Evolutionary conservation across 371 early-diverging fungal species (phyloP), one percentile per base, ranked within the genome.

Genomic region (Mortierella sp.): DNA sequence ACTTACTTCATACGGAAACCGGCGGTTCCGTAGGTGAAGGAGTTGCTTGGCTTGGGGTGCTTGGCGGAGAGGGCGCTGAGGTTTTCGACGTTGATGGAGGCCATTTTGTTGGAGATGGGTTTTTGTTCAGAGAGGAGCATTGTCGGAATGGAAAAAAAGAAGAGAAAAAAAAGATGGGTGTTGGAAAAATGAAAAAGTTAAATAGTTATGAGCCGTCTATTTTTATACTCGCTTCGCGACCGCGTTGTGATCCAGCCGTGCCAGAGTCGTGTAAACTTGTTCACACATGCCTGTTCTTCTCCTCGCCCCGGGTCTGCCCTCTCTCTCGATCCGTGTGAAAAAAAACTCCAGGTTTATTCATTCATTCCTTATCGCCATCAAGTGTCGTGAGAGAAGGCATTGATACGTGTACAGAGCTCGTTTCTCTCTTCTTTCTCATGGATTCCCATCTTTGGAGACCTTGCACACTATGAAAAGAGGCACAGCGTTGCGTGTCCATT

Each of bases 1-100:
- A 87, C 90, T 88, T 91, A 94, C 95, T 91, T 92, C 89, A 95
- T 96, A 80, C 99, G 95, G 93, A 99, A 98, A 53, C 99, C 99
- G 34, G 99, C 99, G 3, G 99, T 99, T 79, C 99, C 99, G 88
- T 99, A 98, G 37, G 94, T 90, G 83, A 94, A 97, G 69, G 80
- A 89, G 70, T 83, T 73, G 24, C 77, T 80, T 10, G 92, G 92
- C 86, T 91, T 94, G 80, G 95, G 95, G 83, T 94, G 91, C 78
- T 83, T 81, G 83, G 85, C 82, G 24, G 94, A 88, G 55, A 80
- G 78, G 31, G 73, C 55, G 64, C 79, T 87, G 74, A 89, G 82
- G 76, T 78, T 79, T 28, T 84, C 73, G 75, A 81, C 73, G 77
- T 88, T 85, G 72, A 89, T 69, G 37, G 88, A 67, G 72, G 87